Evolutionary conservation across 2,329 filamentous ascomycete species (phyloP).

Genomic region (Claviceps sp.): DNA sequence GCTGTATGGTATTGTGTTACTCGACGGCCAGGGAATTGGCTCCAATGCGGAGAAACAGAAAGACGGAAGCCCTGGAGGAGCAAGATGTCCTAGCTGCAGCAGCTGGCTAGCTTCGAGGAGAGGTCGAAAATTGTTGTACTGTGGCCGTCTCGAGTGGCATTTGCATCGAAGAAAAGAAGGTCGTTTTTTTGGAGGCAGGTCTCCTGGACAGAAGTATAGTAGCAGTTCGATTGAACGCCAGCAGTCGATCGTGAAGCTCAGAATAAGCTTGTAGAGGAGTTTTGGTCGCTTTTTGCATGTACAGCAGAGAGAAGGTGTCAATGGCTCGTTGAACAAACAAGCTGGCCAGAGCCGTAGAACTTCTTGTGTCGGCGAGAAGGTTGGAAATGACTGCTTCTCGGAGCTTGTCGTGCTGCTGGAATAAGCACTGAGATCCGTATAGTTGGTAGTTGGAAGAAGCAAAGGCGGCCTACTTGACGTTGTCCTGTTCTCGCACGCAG

Average conservation of each 20-base stretch:
- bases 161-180: slow-evolving; percentile 11
- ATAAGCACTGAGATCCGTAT: not conserved
- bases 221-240: not conserved
- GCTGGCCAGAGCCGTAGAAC: not conserved
- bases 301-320: not conserved
- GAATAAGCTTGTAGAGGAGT: not conserved
- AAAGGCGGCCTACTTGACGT: not conserved
- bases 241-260: not conserved
- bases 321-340: slow-evolving; percentile 1
- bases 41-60: not conserved
- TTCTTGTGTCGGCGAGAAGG: not conserved
- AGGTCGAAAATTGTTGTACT: slow-evolving; percentile 19
- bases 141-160: slow-evolving; percentile 20
- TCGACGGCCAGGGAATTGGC: slow-evolving; percentile 1
- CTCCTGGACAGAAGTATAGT: not conserved
- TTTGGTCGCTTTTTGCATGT: slow-evolving; percentile 5
- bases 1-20: not conserved
- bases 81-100: not conserved
- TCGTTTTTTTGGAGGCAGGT: slow-evolving; percentile 3
- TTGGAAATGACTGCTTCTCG: not conserved
- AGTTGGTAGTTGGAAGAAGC: not conserved
- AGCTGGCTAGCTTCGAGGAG: slow-evolving; percentile 4
- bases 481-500: slow-evolving; percentile 5
- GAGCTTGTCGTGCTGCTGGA: not conserved
- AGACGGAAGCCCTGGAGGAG: not conserved